Base-by-base conservation (phyloP, 2,329 filamentous ascomycete genomes). In the Aspergillus sp. region DNA sequence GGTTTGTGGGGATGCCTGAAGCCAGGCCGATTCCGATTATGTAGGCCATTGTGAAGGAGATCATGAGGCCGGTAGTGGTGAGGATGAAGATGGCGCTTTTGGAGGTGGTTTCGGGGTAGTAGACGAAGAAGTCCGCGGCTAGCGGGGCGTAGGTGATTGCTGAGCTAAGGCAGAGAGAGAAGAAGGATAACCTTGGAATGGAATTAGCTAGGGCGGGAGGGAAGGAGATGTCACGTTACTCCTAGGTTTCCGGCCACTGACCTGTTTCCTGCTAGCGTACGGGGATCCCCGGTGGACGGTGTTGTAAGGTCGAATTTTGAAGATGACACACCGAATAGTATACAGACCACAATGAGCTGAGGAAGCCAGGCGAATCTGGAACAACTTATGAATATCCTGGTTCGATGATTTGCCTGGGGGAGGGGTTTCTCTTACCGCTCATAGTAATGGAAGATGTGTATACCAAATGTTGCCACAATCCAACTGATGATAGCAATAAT, bases 81-180 rank as follows among this genome's bases (percentile, higher is more conserved):
- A 81, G 72, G 35, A 64, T 52, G 56, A 83, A 83, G 40, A 84
- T 69, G 50, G 73, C 74, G 57, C 66, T 67, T 29, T 72, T 66
- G 10, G 76, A 72, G 8, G 78, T 72, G 51, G 70, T 62, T 51
- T 76, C 70, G 0, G 79, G 76, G 59, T 80, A 83, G 63, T 84
- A 86, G 45, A 84, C 80, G 54, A 84, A 83, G 59, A 80, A 85
- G 60, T 86, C 82, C 0, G 79, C 79, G n/a, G 77, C 80, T 2
- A 76, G 74, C 4, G 79, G 77, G 2, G 77, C 70, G 60, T 83
- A 86, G 1, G 80, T 82, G 45, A 84, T 76, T 5, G 79, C 79
- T 1, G 78, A 77, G 26, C 81, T 81, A 8, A 85, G 70, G 53
- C 79, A 85, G 41, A 88, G 70, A 7, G 79, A 83, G 63, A 88